phyloP scores from a whole-genome alignment of 805 yeast genomes.

The Metschnikowia proteae region DNA sequence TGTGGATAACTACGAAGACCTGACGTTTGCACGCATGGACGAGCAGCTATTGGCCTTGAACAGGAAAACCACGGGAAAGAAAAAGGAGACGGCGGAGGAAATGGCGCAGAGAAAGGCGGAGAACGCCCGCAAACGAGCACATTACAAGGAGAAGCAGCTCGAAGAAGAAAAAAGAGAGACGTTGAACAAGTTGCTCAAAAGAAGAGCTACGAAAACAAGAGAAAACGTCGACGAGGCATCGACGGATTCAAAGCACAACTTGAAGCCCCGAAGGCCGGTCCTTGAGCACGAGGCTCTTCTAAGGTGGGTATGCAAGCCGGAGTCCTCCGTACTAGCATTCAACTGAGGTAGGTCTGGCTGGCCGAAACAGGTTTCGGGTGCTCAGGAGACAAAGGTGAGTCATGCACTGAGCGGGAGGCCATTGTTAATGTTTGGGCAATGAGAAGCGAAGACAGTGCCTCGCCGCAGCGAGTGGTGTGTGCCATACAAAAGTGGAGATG shows the following conservation, averaged over 20 bases:
- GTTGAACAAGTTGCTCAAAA: constrained; percentile 75
- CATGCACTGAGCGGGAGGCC: background rate
- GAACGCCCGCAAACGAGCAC: constrained; percentile 82
- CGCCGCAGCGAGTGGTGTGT: background rate
- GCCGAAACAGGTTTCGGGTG: background rate
- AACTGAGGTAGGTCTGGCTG: background rate
- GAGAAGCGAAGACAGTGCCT: background rate
- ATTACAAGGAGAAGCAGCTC: constrained; percentile 71
- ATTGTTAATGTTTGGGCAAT: background rate
- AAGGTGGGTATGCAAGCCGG: constrained; percentile 34
- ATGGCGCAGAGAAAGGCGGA: constrained; percentile 78
- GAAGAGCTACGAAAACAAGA: constrained; percentile 74
- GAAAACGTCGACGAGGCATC: constrained; percentile 32
- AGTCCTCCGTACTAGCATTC: constrained; percentile 11
- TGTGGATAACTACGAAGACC: constrained; percentile 15
- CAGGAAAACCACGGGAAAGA: constrained; percentile 43
- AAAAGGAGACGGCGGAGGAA: constrained; percentile 77
- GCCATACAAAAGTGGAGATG: too few species aligned
- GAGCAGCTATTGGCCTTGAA: constrained; percentile 21
- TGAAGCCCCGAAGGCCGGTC: constrained; percentile 42
- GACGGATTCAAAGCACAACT: constrained; percentile 16
- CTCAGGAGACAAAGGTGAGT: background rate
- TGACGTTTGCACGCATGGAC: constrained; percentile 29
- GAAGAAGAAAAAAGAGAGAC: constrained; percentile 95
- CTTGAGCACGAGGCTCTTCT: constrained; percentile 43